Evolutionary conservation across 2,329 filamentous ascomycete species (phyloP).

Genomic region (Paecilomyces sp.): DNA sequence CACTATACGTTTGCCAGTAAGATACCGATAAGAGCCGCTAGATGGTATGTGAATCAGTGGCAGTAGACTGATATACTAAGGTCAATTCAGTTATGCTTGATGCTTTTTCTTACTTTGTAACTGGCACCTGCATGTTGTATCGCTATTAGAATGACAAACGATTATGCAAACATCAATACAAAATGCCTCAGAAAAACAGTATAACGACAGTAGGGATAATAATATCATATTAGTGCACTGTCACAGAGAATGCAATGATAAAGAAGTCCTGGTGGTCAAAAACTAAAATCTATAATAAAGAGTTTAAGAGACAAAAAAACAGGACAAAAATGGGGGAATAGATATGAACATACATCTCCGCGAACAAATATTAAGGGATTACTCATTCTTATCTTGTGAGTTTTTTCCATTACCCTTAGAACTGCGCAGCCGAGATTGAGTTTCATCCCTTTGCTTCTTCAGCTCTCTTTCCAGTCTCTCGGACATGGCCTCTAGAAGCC

Average conservation of each 20-base stretch:
- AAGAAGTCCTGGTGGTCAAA: too few species aligned
- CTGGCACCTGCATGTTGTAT: too few species aligned
- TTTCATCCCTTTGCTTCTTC: conserved; percentile 16
- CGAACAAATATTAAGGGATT: not conserved
- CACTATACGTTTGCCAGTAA: not conserved
- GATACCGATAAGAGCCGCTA: not conserved
- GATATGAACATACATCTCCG: not conserved
- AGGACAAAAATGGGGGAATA: not conserved
- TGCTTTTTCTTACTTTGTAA: not conserved
- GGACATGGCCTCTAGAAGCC: conserved; percentile 34
- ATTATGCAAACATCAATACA: too few species aligned
- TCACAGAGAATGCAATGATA: too few species aligned
- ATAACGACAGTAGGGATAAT: too few species aligned
- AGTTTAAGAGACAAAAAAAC: too few species aligned
- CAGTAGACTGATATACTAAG: not conserved
- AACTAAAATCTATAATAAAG: too few species aligned
- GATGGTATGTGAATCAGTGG: not conserved
- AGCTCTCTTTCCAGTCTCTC: conserved; percentile 32
- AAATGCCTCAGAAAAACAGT: too few species aligned
- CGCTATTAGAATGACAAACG: too few species aligned
- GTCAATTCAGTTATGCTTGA: not conserved
- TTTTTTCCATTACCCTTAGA: not conserved
- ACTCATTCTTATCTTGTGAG: not conserved
- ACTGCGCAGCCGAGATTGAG: conserved; percentile 5
- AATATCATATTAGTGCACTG: too few species aligned